Conservation (phyloP, 2,329 filamentous ascomycete species). For the Septoria linicola region DNA sequence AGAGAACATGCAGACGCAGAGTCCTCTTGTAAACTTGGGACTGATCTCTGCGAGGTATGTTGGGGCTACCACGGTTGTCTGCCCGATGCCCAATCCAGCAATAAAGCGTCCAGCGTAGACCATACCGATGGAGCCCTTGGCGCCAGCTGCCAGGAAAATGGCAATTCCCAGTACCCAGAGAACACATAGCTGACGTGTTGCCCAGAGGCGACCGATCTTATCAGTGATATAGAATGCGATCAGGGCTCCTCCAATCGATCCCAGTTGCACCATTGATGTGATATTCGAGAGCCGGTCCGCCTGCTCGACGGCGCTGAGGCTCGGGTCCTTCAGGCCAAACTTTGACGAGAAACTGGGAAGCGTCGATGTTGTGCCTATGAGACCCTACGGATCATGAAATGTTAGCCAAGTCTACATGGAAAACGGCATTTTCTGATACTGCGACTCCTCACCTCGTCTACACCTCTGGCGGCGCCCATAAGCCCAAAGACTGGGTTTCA, state of each 20-base stretch:
- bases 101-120: conserved; percentile 43
- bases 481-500: conserved; percentile 43
- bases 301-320: conserved; percentile 53
- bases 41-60: conserved; percentile 58
- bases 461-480: conserved; percentile 71
- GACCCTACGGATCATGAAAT: conserved; percentile 45
- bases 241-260: conserved; percentile 69
- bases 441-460: conserved; percentile 58
- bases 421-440: not conserved
- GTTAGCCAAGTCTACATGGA: not conserved
- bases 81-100: conserved; percentile 46
- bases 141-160: conserved; percentile 50
- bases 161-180: conserved; percentile 33
- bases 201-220: conserved; percentile 36
- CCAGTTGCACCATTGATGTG: conserved; percentile 78
- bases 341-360: conserved; percentile 62
- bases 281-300: conserved; percentile 65
- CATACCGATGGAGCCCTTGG: conserved; percentile 35
- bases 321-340: conserved; percentile 59
- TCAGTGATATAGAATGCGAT: conserved; percentile 47
- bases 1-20: conserved; percentile 71
- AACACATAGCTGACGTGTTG: conserved; percentile 32
- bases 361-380: conserved; percentile 60
- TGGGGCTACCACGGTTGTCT: conserved; percentile 58
- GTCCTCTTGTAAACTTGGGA: conserved; percentile 47